Evolutionary conservation across 768 basidiomycete genomes (phyloP).

Genomic region (Suillus spraguei): DNA sequence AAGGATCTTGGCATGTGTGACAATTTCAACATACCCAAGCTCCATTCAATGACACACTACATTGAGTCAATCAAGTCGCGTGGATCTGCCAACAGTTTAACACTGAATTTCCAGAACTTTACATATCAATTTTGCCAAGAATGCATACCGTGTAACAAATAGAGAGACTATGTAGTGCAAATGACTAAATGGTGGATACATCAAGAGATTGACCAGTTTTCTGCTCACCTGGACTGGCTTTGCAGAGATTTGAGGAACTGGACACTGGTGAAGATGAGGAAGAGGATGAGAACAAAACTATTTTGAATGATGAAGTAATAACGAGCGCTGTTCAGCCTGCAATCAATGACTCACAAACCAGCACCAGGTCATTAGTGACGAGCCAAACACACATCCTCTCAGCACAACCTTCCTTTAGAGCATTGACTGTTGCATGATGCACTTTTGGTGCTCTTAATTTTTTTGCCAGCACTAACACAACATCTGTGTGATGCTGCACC

Average conservation of each 20-base stretch:
- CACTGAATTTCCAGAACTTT: too few relatives aligned
- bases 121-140: too few relatives aligned
- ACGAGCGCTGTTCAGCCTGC: too few relatives aligned
- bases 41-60: too few relatives aligned
- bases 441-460: neutral
- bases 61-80: too few relatives aligned
- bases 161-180: conserved; percentile 6
- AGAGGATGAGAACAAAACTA: neutral
- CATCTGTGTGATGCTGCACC: neutral
- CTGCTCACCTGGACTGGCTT: conserved; percentile 30
- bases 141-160: neutral
- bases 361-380: neutral
- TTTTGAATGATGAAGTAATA: neutral
- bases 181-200: conserved; percentile 14
- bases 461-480: neutral
- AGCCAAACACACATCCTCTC: neutral
- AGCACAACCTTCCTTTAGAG: neutral
- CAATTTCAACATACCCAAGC: neutral
- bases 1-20: neutral
- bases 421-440: neutral
- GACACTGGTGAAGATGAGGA: neutral
- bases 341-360: too few relatives aligned
- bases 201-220: conserved; percentile 20
- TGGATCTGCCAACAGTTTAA: too few relatives aligned
- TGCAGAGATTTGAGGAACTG: neutral